These are phyloP conservation scores for Deinandra increscens DNA, from an alignment of 129 eudicot genomes.

Conservation along the genomic window DNA sequence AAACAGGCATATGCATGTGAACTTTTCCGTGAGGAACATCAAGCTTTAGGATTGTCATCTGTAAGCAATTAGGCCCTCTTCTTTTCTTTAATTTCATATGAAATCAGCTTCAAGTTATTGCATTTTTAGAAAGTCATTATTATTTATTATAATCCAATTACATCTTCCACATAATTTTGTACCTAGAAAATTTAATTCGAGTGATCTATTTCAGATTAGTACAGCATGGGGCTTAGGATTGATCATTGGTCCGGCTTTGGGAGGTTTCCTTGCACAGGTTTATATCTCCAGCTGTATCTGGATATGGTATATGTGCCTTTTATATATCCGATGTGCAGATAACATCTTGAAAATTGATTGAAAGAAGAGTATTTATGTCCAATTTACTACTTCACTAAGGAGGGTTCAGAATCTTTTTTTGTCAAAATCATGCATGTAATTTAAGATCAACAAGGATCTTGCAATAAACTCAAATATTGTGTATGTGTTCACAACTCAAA, in stretches of 20 bases:
- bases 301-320: background rate
- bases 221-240: slow-evolving; percentile 91
- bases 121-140: background rate
- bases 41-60: slow-evolving; percentile 62
- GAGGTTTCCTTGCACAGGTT: slow-evolving; percentile 96
- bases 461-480: too few relatives aligned
- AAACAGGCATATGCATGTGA: slow-evolving; percentile 84
- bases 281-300: too few relatives aligned
- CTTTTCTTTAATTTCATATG: background rate
- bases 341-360: slow-evolving; percentile 1
- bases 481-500: too few relatives aligned
- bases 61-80: slow-evolving; percentile 43
- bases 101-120: background rate
- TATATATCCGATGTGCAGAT: background rate
- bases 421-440: too few relatives aligned
- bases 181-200: background rate
- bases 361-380: background rate
- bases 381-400: background rate
- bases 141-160: too few relatives aligned
- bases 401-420: background rate
- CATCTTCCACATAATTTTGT: background rate
- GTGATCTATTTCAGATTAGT: slow-evolving; percentile 51
- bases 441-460: too few relatives aligned
- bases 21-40: slow-evolving; percentile 61
- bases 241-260: slow-evolving; percentile 85